Evolutionary conservation across 2,329 filamentous ascomycete genomes (phyloP).

Genomic region (Trichoderma atrobrunneum): DNA sequence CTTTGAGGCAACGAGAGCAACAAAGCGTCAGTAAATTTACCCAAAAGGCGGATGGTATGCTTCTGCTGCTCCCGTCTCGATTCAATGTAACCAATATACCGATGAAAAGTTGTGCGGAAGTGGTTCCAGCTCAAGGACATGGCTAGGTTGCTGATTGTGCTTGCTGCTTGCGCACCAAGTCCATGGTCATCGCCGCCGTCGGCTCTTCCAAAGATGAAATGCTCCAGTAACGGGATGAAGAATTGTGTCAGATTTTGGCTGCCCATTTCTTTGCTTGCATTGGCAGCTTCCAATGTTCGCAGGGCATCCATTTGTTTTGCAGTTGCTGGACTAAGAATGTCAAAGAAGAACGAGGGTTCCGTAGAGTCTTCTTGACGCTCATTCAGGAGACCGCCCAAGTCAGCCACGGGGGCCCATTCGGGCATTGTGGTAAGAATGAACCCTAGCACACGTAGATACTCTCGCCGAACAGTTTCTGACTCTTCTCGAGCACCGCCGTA

Average conservation of each 20-base stretch:
- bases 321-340: slow-evolving; percentile 85
- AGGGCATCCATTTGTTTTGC: slow-evolving; percentile 82
- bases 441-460: slow-evolving; percentile 77
- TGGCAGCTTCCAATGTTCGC: slow-evolving; percentile 69
- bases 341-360: slow-evolving; percentile 79
- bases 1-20: slow-evolving; percentile 50
- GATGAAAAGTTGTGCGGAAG: slow-evolving; percentile 77
- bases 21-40: slow-evolving; percentile 76
- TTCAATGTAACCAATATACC: slow-evolving; percentile 79
- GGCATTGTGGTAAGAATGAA: slow-evolving; percentile 71
- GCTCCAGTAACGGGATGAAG: slow-evolving; percentile 87
- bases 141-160: slow-evolving; percentile 71
- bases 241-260: slow-evolving; percentile 81
- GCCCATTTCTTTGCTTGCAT: slow-evolving; percentile 60
- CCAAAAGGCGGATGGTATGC: slow-evolving; percentile 77
- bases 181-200: slow-evolving; percentile 77
- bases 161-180: slow-evolving; percentile 81
- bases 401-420: slow-evolving; percentile 66
- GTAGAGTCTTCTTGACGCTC: slow-evolving; percentile 61
- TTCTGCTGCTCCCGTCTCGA: slow-evolving; percentile 82
- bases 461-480: slow-evolving; percentile 80
- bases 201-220: slow-evolving; percentile 83
- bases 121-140: slow-evolving; percentile 84
- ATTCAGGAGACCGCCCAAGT: slow-evolving; percentile 68
- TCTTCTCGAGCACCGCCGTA: slow-evolving; percentile 71